Conservation (phyloP, 192 early-diverging fungal species). For the Mortierella claussenii region DNA sequence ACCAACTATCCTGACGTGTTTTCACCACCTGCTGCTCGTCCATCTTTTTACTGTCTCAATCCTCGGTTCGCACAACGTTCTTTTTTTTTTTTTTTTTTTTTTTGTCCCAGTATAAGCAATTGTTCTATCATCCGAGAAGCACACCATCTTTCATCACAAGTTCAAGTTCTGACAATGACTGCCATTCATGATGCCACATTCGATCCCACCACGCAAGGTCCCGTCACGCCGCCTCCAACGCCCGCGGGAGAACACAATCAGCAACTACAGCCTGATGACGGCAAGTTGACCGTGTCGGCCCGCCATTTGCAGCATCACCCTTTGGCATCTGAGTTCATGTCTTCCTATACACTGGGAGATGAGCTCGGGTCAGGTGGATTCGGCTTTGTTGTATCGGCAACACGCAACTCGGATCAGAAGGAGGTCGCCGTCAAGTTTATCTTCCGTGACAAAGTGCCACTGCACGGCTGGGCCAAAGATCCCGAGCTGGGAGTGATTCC, state of each 20-base stretch:
- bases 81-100: not conserved
- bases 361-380: conserved; percentile 83
- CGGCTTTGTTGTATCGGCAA: conserved; percentile 78
- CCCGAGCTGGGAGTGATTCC: conserved; percentile 64
- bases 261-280: not conserved
- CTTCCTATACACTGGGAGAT: conserved; percentile 60
- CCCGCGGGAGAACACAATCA: conserved; percentile 29
- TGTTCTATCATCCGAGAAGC: too few relatives aligned
- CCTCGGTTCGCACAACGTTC: not conserved
- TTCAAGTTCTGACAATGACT: too few relatives aligned
- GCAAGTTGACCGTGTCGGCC: conserved; percentile 54
- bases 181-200: conserved; percentile 28
- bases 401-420: conserved; percentile 57
- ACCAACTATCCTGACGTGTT: not conserved
- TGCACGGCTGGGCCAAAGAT: conserved; percentile 64
- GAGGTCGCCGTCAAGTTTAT: conserved; percentile 79
- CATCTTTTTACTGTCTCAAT: not conserved
- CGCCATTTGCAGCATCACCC: conserved; percentile 52
- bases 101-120: not conserved
- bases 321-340: conserved; percentile 59
- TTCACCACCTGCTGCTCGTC: not conserved
- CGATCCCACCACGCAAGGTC: conserved; percentile 14
- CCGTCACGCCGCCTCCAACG: conserved; percentile 47
- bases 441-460: conserved; percentile 65
- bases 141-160: too few relatives aligned